Evolutionary conservation across 1,284 basidiomycete species (phyloP).

Genomic region (Xerocomus cyaneibrunnescens): DNA sequence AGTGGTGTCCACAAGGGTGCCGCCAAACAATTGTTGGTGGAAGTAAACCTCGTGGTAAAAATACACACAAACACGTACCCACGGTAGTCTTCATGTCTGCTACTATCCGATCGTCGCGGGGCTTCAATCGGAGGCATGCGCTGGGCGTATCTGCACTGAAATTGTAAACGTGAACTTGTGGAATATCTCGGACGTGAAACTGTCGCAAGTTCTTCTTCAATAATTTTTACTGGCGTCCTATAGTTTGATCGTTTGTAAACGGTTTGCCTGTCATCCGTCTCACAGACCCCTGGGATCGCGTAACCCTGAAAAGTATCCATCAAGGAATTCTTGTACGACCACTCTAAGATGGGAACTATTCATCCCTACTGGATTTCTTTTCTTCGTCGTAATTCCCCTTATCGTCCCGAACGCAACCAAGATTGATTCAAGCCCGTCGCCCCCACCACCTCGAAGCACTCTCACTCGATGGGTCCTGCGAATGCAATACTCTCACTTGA

Average conservation of each 20-base stretch:
- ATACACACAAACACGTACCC: constrained; percentile 11
- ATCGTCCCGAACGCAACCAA: not conserved
- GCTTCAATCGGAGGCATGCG: constrained; percentile 2
- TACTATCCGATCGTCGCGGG: too few relatives aligned
- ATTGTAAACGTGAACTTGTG: not conserved
- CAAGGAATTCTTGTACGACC: not conserved
- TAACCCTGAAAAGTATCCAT: not conserved
- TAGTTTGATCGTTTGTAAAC: not conserved
- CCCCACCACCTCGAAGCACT: not conserved
- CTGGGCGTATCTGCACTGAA: not conserved
- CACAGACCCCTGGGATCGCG: not conserved
- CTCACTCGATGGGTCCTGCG: constrained; percentile 2
- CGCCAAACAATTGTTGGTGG: not conserved
- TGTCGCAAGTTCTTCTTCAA: not conserved
- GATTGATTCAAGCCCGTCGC: not conserved
- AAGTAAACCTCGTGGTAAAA: constrained; percentile 6
- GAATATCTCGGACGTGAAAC: not conserved
- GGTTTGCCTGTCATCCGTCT: not conserved
- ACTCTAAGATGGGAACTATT: constrained; percentile 15
- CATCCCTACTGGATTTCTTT: not conserved
- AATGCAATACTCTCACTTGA: constrained; percentile 5
- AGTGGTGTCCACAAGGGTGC: not conserved
- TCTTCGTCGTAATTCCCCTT: not conserved
- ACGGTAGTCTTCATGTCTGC: too few relatives aligned
- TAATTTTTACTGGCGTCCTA: not conserved